These are phyloP conservation scores for Trichosporon ovoides DNA, from an alignment of 1,284 basidiomycete genomes.

Conservation along the genomic window DNA sequence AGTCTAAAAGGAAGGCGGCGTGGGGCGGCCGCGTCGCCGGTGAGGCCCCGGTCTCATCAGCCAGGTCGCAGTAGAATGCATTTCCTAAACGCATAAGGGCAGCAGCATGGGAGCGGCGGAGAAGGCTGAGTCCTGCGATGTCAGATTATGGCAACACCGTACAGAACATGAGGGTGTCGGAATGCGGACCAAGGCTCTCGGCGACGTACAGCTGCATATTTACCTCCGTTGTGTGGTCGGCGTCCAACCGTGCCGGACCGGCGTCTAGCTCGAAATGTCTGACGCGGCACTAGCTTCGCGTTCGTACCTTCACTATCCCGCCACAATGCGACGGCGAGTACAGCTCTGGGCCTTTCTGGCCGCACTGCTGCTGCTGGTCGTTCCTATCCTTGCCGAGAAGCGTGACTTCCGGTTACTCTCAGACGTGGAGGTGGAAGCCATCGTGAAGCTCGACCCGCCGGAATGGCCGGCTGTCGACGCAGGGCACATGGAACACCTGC, in stretches of 20 bases:
- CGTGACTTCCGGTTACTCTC: constrained; percentile 27
- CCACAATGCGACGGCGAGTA: neutral
- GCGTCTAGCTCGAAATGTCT: neutral
- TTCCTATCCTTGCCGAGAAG: neutral
- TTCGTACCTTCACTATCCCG: neutral
- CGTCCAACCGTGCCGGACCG: neutral
- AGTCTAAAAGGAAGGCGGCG: constrained; percentile 3
- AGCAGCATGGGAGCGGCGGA: too few relatives aligned
- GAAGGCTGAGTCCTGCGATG: too few relatives aligned
- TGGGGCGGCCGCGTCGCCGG: constrained; percentile 4
- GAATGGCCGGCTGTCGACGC: constrained; percentile 35
- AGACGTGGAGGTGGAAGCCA: constrained; percentile 16
- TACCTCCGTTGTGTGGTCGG: neutral
- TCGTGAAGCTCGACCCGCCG: constrained; percentile 31
- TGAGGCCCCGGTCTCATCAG: neutral
- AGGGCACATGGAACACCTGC: constrained; percentile 66
- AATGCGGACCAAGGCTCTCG: too few relatives aligned
- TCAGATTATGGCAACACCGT: too few relatives aligned
- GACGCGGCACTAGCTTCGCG: neutral
- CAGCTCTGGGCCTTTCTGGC: neutral
- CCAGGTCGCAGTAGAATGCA: constrained; percentile 5
- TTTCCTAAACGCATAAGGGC: neutral
- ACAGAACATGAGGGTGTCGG: neutral
- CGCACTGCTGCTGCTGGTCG: neutral
- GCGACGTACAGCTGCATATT: neutral